A percentile compares a stretch with the other conserved stretches of the same genome.
Conservation (phyloP, 306 rosid species). For the Canavalia ensiformis region DNA sequence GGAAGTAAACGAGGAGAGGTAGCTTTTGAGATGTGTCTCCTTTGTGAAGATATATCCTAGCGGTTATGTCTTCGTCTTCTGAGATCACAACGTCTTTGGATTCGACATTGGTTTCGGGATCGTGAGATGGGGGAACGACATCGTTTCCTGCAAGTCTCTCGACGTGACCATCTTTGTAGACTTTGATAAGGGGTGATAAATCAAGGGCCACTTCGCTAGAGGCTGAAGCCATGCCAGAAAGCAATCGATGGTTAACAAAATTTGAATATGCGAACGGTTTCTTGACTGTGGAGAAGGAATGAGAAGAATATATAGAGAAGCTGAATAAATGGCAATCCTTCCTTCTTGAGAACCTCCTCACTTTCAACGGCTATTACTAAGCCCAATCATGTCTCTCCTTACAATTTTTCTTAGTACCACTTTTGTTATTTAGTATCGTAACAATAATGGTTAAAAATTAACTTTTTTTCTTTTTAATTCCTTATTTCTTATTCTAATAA, state of each 20-base stretch:
- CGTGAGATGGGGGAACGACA: slow-evolving; percentile 48
- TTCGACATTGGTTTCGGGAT: slow-evolving; percentile 58
- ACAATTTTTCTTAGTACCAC: too few species aligned
- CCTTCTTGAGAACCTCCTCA: too few species aligned
- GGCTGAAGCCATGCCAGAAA: slow-evolving; percentile 51
- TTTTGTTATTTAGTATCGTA: too few species aligned
- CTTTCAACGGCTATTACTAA: too few species aligned
- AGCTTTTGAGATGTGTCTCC: slow-evolving; percentile 50
- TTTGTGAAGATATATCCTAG: slow-evolving; percentile 67
- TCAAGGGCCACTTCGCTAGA: slow-evolving; percentile 48
- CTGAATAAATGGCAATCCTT: too few species aligned
- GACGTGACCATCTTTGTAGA: slow-evolving; percentile 66
- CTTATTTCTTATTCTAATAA: too few species aligned
- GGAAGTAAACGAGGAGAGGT: slow-evolving; percentile 71
- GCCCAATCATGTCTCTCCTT: too few species aligned
- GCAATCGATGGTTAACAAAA: background rate
- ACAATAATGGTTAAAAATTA: too few species aligned
- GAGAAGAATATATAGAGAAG: too few species aligned
- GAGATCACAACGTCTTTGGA: slow-evolving; percentile 71
- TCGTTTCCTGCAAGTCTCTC: slow-evolving; percentile 54
- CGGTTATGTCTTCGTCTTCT: slow-evolving; percentile 55
- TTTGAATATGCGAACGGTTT: too few species aligned
- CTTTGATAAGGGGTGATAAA: slow-evolving; percentile 54
- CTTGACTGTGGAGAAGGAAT: too few species aligned
- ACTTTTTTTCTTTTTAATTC: too few species aligned